Evolutionary conservation across 2,329 filamentous ascomycete species (phyloP).

Genomic region (Ophiocordyceps unilateralis): DNA sequence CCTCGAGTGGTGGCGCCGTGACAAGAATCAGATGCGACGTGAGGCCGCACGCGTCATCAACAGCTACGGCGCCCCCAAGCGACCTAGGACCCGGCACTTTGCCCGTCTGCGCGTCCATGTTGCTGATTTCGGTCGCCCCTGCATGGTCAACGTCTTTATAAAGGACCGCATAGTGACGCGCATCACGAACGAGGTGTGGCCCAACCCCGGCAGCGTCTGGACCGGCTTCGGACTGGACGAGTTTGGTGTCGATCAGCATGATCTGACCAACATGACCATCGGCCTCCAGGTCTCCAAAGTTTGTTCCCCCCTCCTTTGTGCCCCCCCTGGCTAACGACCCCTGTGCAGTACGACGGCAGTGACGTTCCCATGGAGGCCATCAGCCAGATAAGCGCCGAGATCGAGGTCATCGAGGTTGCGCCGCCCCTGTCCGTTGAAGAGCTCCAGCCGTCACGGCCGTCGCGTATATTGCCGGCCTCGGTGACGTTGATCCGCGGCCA

Average conservation of each 20-base stretch:
- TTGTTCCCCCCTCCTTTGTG: not conserved
- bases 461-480: not conserved
- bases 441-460: not conserved
- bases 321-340: not conserved
- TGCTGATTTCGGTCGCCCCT: not conserved
- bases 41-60: conserved; percentile 17
- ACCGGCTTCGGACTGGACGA: not conserved
- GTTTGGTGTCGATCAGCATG: not conserved
- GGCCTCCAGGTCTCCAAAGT: not conserved
- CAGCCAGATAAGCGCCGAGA: not conserved
- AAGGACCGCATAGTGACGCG: not conserved
- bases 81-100: not conserved
- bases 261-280: not conserved
- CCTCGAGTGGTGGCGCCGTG: conserved; percentile 17
- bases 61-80: conserved; percentile 8
- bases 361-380: not conserved
- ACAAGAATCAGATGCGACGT: conserved; percentile 11
- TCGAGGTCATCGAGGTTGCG: not conserved
- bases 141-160: not conserved
- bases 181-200: not conserved
- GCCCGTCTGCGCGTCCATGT: not conserved
- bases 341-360: not conserved
- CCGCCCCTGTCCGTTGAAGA: not conserved
- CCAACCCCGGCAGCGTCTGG: not conserved
- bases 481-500: not conserved